Evolutionary conservation across 441 rosid species (phyloP).

Genomic region (Syzygium syzygioides): DNA sequence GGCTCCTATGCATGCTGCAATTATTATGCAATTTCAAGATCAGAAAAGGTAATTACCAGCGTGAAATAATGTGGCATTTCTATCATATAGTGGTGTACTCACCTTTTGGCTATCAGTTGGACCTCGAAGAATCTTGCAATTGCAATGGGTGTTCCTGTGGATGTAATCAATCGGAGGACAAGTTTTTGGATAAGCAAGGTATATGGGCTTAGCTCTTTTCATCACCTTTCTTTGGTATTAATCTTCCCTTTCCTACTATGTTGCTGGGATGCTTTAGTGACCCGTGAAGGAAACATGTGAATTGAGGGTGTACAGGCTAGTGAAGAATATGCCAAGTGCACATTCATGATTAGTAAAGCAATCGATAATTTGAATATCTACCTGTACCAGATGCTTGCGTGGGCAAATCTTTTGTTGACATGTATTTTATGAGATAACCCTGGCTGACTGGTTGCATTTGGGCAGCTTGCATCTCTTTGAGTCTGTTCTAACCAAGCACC

Average conservation of each 20-base stretch:
- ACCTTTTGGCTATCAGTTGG: conserved; percentile 56
- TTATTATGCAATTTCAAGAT: conserved; percentile 94
- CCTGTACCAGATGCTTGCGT: background rate
- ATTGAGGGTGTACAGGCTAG: background rate
- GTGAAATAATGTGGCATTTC: background rate
- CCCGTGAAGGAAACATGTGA: background rate
- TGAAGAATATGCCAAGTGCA: background rate
- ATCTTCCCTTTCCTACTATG: background rate
- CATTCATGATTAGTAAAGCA: background rate
- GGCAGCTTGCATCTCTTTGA: background rate
- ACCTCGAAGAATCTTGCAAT: conserved; percentile 64
- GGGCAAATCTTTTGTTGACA: background rate
- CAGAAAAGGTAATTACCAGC: conserved; percentile 48
- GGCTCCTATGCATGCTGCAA: conserved; percentile 83
- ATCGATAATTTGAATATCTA: background rate
- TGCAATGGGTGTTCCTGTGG: conserved; percentile 68
- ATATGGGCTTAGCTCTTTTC: background rate
- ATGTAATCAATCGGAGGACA: conserved; percentile 64
- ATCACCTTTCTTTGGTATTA: background rate
- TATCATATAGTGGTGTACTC: background rate
- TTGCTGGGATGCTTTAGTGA: background rate
- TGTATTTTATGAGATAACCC: background rate
- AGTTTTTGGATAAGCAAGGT: conserved; percentile 97
- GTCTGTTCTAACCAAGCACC: background rate
- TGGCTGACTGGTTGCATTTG: background rate